phyloP scores from a whole-genome alignment of 2,329 filamentous ascomycete species.

The Magnaporthiopsis incrustans region DNA sequence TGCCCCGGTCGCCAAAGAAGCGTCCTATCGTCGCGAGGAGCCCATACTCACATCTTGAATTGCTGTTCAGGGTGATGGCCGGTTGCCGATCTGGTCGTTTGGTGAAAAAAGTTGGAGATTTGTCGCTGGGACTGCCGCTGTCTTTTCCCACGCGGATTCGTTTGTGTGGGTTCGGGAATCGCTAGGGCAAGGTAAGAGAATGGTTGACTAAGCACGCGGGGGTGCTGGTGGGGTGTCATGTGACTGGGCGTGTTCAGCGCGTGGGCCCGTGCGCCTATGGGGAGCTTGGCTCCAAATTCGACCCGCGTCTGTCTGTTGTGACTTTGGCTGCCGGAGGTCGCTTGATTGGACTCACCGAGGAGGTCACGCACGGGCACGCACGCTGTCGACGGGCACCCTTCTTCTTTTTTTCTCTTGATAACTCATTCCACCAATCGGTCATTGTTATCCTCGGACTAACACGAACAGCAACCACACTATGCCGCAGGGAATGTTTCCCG shows the following conservation, averaged over 20 bases:
- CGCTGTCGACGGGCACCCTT: no score
- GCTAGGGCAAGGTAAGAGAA: not conserved
- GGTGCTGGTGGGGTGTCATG: not conserved
- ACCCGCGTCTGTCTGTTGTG: no score
- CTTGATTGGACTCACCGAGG: no score
- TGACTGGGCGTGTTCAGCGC: not conserved
- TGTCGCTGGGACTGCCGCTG: slow-evolving; percentile 15
- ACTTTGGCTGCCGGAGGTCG: no score
- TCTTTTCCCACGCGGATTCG: not conserved
- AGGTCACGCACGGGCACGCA: no score
- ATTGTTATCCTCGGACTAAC: no score
- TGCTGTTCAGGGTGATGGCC: slow-evolving; percentile 28
- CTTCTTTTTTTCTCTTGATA: no score
- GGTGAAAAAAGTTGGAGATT: slow-evolving; percentile 21
- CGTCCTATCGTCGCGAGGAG: slow-evolving; percentile 5
- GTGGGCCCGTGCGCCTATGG: not conserved
- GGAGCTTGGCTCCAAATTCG: no score
- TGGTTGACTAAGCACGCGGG: not conserved
- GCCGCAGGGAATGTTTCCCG: no score
- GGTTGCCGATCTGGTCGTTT: slow-evolving; percentile 20
- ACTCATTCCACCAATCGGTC: no score
- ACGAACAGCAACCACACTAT: no score
- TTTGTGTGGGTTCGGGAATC: slow-evolving; percentile 7
- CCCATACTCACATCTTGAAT: slow-evolving; percentile 30
- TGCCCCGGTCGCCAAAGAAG: not conserved